A percentile compares a stretch with the other conserved stretches of the same genome.
Evolutionary conservation across 1,284 basidiomycete species (phyloP).

Genomic region (Ceraceosorus guamensis): DNA sequence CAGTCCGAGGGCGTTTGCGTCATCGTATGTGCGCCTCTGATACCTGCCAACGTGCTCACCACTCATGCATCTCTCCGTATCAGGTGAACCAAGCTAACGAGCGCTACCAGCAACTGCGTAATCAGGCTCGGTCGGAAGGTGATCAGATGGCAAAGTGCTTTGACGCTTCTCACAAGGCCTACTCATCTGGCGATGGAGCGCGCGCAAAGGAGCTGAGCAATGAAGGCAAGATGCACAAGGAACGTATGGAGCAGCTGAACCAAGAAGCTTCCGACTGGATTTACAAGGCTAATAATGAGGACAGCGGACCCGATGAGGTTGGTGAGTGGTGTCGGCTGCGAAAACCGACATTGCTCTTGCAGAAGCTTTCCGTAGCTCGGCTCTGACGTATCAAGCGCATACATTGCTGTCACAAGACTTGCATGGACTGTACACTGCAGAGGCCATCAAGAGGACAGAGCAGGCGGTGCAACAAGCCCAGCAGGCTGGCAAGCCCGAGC

Average conservation of each 20-base stretch:
- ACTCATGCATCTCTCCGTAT: neutral
- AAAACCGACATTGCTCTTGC: neutral
- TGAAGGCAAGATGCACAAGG: slow-evolving; percentile 73
- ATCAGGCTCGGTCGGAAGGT: slow-evolving; percentile 39
- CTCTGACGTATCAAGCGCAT: neutral
- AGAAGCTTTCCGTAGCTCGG: neutral
- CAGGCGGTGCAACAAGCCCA: slow-evolving; percentile 64
- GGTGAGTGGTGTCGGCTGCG: slow-evolving; percentile 1
- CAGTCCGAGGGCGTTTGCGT: neutral
- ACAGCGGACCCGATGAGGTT: slow-evolving; percentile 12
- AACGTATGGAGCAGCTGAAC: slow-evolving; percentile 73
- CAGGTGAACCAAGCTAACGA: slow-evolving; percentile 45
- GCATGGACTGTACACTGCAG: slow-evolving; percentile 86
- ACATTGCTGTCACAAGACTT: slow-evolving; percentile 57
- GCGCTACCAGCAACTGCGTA: slow-evolving; percentile 38
- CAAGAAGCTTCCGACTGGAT: slow-evolving; percentile 83
- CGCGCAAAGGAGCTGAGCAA: slow-evolving; percentile 74
- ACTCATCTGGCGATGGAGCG: slow-evolving; percentile 65
- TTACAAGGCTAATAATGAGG: slow-evolving; percentile 51
- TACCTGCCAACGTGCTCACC: too few relatives aligned
- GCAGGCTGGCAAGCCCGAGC: slow-evolving; percentile 59
- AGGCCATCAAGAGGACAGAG: slow-evolving; percentile 53
- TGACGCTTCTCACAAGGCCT: slow-evolving; percentile 53
- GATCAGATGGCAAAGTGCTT: slow-evolving; percentile 44
- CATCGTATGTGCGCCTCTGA: too few relatives aligned